Evolutionary conservation across 2,329 filamentous ascomycete species (phyloP).

Genomic region (Bipolaris victoriae): DNA sequence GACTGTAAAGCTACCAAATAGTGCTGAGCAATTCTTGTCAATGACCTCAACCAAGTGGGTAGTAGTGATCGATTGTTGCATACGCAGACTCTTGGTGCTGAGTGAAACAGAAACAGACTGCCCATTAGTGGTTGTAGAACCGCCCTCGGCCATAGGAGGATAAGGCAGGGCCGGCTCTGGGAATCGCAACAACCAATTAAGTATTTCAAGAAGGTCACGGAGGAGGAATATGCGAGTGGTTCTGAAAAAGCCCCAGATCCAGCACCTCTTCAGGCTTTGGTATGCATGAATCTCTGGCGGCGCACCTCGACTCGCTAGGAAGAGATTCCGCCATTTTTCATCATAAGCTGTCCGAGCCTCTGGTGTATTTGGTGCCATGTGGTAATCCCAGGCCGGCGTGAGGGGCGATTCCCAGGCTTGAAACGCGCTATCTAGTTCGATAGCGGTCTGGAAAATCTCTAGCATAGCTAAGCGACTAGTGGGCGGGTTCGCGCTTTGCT

Average conservation of each 20-base stretch:
- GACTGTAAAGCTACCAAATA: constrained; percentile 35
- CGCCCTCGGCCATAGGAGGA: neutral
- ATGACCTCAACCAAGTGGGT: constrained; percentile 30
- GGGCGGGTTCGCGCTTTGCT: constrained; percentile 25
- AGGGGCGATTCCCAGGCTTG: constrained; percentile 34
- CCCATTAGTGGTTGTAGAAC: neutral
- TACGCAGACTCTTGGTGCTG: constrained; percentile 22
- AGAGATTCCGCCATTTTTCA: constrained; percentile 31
- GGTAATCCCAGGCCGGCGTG: constrained; percentile 28
- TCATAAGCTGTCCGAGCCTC: constrained; percentile 27
- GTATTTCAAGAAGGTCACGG: constrained; percentile 37
- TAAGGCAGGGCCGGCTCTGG: constrained; percentile 16
- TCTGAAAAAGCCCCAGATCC: constrained; percentile 42
- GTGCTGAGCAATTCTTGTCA: constrained; percentile 32
- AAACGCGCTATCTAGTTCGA: constrained; percentile 35
- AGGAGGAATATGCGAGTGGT: constrained; percentile 36
- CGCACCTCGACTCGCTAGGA: constrained; percentile 31
- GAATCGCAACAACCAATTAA: constrained; percentile 41
- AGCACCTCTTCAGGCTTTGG: constrained; percentile 29
- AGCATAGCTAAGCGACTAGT: constrained; percentile 26
- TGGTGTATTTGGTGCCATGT: constrained; percentile 30
- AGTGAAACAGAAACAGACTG: constrained; percentile 11
- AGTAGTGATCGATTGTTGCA: constrained; percentile 27
- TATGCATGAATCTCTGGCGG: constrained; percentile 38
- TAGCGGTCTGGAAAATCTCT: constrained; percentile 28